Evolutionary conservation across 805 yeast species (phyloP).

Genomic region (Candida succiphila): DNA sequence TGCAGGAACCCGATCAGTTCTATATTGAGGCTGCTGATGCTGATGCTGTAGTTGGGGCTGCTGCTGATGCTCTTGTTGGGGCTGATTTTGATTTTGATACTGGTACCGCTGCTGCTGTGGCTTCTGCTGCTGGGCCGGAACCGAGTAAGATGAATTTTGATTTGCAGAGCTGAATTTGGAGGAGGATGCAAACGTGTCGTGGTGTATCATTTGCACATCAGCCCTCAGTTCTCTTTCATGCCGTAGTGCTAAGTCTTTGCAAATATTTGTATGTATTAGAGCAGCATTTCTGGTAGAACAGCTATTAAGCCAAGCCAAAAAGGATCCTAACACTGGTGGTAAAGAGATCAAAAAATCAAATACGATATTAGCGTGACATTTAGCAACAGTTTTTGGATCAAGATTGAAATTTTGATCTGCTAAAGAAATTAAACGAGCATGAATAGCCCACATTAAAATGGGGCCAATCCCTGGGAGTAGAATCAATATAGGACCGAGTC

Average conservation of each 20-base stretch:
- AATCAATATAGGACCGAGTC: slow-evolving; percentile 65
- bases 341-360: slow-evolving; percentile 67
- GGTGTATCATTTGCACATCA: too few species aligned
- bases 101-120: not conserved
- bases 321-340: slow-evolving; percentile 72
- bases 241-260: slow-evolving; percentile 10
- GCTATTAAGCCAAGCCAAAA: slow-evolving; percentile 72
- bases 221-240: slow-evolving; percentile 5
- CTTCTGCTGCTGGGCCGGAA: not conserved
- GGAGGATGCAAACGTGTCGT: too few species aligned
- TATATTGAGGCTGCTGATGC: not conserved
- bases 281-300: slow-evolving; percentile 90
- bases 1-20: too few species aligned
- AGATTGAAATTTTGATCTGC: slow-evolving; percentile 49
- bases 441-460: slow-evolving; percentile 65
- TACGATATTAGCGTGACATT: slow-evolving; percentile 67
- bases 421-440: slow-evolving; percentile 50
- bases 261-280: slow-evolving; percentile 41
- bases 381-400: slow-evolving; percentile 50
- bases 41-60: not conserved
- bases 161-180: too few species aligned
- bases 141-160: too few species aligned
- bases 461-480: slow-evolving; percentile 80
- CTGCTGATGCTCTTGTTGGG: not conserved
- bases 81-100: not conserved